Base-by-base conservation (phyloP, 2,329 filamentous ascomycete genomes). In the Monosporascus ibericus region DNA sequence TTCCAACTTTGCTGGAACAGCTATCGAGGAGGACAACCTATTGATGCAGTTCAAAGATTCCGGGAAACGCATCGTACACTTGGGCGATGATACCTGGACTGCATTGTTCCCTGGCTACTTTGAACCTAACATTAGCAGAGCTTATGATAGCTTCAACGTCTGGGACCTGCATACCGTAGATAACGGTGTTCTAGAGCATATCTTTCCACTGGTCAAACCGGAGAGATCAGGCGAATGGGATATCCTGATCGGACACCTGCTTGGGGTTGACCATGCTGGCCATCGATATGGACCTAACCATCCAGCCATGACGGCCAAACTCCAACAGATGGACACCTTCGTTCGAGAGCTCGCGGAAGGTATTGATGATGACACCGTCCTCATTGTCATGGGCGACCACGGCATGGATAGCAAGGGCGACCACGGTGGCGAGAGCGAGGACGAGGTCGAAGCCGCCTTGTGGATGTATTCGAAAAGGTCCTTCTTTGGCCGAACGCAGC, bases 41-140 rank as follows among this genome's bases (percentile, higher is more conserved):
- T 64, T 88, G 72, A 72, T 85, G 78, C 70, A 95, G 70, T 68
- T 88, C 74, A 67, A 77, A 69, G 66, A 87, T 73, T 71, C 84
- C 72, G 65, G 81, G 69, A 73, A 90, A 76, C 88, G 81, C 58
- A 82, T 99, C 60, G 94, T 92, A 6, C 95, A 99, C 64, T 75
- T 99, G 38, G 94, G 94, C n/a, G 94, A 99, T 68, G 92, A 99
- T 71, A 99, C 94, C 5, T 99, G 94, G 94, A 88, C 91, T 59
- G 81, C 90, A 44, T 75, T 99, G 17, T 99, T 97, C 67, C 94
- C 94, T 0, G 89, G 80, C n/a, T 91, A 95, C 69, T 99, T 99
- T 63, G 86, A 96, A 68, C 75, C 85, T 8, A 88, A 92, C 52
- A 82, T 96, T 52, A 96, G 92, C 60, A 83, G 79, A 61, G 84